A percentile compares a stretch with the other conserved stretches of the same genome.
phyloP scores from a whole-genome alignment of 2,329 filamentous ascomycete genomes.

The Aspergillus persii region DNA sequence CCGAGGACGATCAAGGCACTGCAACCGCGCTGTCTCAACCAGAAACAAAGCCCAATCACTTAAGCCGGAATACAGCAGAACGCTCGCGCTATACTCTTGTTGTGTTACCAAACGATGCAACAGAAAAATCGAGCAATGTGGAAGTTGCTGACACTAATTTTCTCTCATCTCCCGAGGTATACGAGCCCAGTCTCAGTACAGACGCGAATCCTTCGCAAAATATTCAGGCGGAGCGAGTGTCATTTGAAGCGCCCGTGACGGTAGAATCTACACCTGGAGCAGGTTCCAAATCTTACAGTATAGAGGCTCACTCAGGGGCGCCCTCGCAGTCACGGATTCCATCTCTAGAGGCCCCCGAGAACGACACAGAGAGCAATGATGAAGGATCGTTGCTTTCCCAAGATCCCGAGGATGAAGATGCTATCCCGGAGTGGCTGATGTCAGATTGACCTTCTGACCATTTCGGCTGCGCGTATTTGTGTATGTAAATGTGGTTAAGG shows the following conservation, averaged over 20 bases:
- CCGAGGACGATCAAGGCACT: constrained; percentile 7
- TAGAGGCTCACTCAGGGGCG: constrained; percentile 23
- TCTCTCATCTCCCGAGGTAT: not conserved
- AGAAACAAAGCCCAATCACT: not conserved
- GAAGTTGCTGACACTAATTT: not conserved
- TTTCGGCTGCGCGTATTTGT: not conserved
- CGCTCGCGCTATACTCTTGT: constrained; percentile 2
- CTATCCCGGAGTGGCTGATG: constrained; percentile 62
- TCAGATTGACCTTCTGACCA: constrained; percentile 25
- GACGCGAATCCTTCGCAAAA: not conserved
- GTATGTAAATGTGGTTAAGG: not conserved
- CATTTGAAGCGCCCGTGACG: constrained; percentile 22
- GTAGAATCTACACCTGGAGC: constrained; percentile 24
- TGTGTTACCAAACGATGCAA: not conserved
- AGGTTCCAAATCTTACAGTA: constrained; percentile 25
- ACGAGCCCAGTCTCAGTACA: not conserved
- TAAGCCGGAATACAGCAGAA: not conserved
- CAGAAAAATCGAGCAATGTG: not conserved
- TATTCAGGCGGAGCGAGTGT: constrained; percentile 9
- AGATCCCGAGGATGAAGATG: constrained; percentile 65
- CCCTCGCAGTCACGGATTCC: constrained; percentile 15
- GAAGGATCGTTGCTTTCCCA: constrained; percentile 56
- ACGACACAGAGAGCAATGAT: constrained; percentile 39
- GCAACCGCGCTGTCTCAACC: not conserved
- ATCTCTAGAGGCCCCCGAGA: constrained; percentile 14